Conservation (phyloP, 2,329 filamentous ascomycete species). For the Fusarium sulawesiense region DNA sequence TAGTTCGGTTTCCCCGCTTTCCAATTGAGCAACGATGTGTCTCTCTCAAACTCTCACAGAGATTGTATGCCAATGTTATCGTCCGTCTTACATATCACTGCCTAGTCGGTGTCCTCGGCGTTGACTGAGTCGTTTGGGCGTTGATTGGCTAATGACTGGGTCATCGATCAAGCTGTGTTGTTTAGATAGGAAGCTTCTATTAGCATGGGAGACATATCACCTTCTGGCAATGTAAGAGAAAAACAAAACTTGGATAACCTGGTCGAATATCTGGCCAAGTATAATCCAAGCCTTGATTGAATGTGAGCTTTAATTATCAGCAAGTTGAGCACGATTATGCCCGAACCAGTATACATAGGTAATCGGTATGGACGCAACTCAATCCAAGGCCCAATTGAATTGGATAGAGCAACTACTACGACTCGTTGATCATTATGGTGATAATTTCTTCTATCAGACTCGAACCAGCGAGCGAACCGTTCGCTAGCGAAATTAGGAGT, state of each 20-base stretch:
- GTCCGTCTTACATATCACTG: background rate
- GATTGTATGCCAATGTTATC: background rate
- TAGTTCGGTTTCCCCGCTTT: slow-evolving; percentile 12
- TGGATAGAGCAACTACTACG: background rate
- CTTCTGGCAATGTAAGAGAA: background rate
- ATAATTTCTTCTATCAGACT: background rate
- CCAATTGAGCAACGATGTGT: slow-evolving; percentile 5
- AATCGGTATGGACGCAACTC: slow-evolving; percentile 2
- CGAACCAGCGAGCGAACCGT: background rate
- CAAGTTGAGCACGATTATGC: background rate
- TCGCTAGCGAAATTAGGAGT: background rate
- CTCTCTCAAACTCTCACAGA: background rate
- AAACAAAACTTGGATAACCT: background rate
- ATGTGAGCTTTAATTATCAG: background rate
- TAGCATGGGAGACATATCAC: background rate
- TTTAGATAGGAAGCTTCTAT: background rate
- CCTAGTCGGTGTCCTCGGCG: background rate
- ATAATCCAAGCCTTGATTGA: background rate
- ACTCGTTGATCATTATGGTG: background rate
- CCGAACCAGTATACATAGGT: background rate
- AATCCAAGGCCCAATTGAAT: background rate
- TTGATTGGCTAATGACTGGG: slow-evolving; percentile 1
- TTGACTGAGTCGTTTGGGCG: background rate
- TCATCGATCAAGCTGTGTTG: background rate
- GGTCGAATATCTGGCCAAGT: background rate